Conservation (phyloP, 139 green algal species). For the Nannochloris sp. region DNA sequence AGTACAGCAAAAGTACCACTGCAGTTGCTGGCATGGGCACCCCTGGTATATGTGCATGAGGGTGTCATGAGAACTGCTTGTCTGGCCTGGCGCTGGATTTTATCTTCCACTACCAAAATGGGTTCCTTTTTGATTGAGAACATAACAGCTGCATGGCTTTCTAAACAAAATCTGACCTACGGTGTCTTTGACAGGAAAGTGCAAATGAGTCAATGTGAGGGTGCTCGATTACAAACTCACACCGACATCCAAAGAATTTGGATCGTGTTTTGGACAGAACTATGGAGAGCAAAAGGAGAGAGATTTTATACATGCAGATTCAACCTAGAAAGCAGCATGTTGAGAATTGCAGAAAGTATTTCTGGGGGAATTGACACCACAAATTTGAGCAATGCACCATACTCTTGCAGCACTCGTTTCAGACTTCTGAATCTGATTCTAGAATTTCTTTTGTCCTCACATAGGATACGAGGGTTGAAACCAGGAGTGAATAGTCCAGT, state of each 20-base stretch:
- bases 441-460: background rate
- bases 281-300: background rate
- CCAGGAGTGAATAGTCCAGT: no score
- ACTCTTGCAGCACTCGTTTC: slow-evolving; percentile 2
- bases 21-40: slow-evolving; percentile 31
- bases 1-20: slow-evolving; percentile 14
- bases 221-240: background rate
- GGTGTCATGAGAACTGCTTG: slow-evolving; percentile 29
- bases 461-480: background rate
- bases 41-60: slow-evolving; percentile 24
- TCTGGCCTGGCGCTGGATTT: slow-evolving; percentile 51
- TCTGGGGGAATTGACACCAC: background rate
- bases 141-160: slow-evolving; percentile 24
- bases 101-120: slow-evolving; percentile 24
- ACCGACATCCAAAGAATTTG: background rate
- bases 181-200: slow-evolving; percentile 3
- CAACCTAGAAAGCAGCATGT: background rate
- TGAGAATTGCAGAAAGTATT: background rate
- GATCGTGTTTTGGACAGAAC: background rate
- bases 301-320: background rate
- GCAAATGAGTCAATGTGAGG: background rate
- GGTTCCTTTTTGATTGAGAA: slow-evolving; percentile 44
- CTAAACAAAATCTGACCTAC: background rate
- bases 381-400: background rate
- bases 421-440: background rate